These are phyloP conservation scores for Claviceps arundinis DNA, from an alignment of 2,329 filamentous ascomycete species.

Conservation along the genomic window DNA sequence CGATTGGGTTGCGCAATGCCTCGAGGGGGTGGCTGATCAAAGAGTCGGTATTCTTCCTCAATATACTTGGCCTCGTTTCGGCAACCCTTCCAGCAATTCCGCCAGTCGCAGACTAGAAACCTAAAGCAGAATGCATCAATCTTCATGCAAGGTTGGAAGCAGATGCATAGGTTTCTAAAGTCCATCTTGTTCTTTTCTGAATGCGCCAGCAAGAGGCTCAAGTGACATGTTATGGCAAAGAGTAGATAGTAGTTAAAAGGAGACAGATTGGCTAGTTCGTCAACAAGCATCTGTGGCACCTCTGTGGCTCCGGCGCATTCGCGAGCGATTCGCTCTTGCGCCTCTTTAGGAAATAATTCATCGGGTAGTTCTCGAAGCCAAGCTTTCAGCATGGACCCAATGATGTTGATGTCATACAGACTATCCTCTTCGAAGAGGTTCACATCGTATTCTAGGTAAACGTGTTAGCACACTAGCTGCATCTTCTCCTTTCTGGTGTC, in stretches of 20 bases:
- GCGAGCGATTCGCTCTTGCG: slow-evolving; percentile 66
- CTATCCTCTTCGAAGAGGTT: slow-evolving; percentile 79
- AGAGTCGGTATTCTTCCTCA: slow-evolving; percentile 50
- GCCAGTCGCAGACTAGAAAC: slow-evolving; percentile 89
- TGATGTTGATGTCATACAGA: slow-evolving; percentile 90
- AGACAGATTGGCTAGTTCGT: slow-evolving; percentile 85
- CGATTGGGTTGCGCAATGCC: slow-evolving; percentile 27
- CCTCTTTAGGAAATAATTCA: slow-evolving; percentile 76
- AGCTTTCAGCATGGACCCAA: slow-evolving; percentile 90
- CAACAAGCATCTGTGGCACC: slow-evolving; percentile 74
- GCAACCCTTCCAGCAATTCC: slow-evolving; percentile 93
- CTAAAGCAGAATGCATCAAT: slow-evolving; percentile 93
- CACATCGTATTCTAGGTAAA: slow-evolving; percentile 59
- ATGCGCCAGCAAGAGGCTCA: slow-evolving; percentile 81
- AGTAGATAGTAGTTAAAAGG: slow-evolving; percentile 97
- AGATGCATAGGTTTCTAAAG: slow-evolving; percentile 88
- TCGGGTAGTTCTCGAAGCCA: slow-evolving; percentile 94
- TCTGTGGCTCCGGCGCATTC: slow-evolving; percentile 67
- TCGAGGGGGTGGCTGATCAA: slow-evolving; percentile 43
- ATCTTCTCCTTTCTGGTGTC: background rate
- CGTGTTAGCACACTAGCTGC: slow-evolving; percentile 1
- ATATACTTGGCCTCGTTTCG: slow-evolving; percentile 75
- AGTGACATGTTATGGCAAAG: slow-evolving; percentile 92
- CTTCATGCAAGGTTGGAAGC: slow-evolving; percentile 94
- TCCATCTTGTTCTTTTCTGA: slow-evolving; percentile 98